phyloP scores from a whole-genome alignment of 306 rosid genomes.

The Prunus persica region Prunus_persica_NCBIv2 NC_034011.1:9450001-9450500 shows the following conservation, averaged over 20 bases:
- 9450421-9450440: constrained; percentile 36
- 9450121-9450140: background rate
- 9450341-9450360: constrained; percentile 38
- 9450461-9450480: constrained; percentile 74
- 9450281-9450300: constrained; percentile 94
- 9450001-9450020: constrained; percentile 94
- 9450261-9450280: constrained; percentile 58
- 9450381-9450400: constrained; percentile 71
- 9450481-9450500: constrained; percentile 89
- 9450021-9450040: constrained; percentile 51
- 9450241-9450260: constrained; percentile 19
- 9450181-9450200: background rate
- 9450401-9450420: constrained; percentile 50
- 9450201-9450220: no score
- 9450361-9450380: constrained; percentile 53
- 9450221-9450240: background rate
- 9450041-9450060: background rate
- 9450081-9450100: background rate
- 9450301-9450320: constrained; percentile 67
- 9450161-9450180: background rate
- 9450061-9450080: background rate
- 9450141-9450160: background rate
- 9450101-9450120: background rate
- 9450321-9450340: constrained; percentile 53
- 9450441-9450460: constrained; percentile 67